phyloP scores from a whole-genome alignment of 192 early-diverging fungal species.

The Geranomyces michiganensis region DNA sequence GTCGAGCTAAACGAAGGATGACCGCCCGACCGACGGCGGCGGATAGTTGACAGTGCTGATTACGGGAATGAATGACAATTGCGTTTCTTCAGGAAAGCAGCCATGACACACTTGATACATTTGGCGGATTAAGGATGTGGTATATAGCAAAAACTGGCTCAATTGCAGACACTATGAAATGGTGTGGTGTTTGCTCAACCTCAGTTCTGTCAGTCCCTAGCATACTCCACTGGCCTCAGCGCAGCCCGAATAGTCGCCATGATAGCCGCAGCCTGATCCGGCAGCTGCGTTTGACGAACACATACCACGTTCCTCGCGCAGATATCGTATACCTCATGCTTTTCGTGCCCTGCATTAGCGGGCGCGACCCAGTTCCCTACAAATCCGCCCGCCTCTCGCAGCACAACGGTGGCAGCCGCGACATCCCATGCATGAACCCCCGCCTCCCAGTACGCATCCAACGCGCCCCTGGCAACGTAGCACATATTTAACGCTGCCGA shows the following conservation, averaged over 20 bases:
- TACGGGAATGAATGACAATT: no score
- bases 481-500: conserved; percentile 80
- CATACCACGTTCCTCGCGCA: conserved; percentile 46
- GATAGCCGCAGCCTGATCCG: conserved; percentile 18
- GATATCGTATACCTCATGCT: conserved; percentile 39
- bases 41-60: no score
- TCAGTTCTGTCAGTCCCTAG: conserved; percentile 32
- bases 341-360: background rate
- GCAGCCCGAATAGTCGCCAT: conserved; percentile 16
- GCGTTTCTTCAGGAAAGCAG: no score
- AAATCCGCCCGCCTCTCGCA: conserved; percentile 82
- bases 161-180: no score
- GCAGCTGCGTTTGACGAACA: conserved; percentile 34
- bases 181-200: no score
- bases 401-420: conserved; percentile 81
- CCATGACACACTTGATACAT: no score
- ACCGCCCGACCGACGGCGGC: no score
- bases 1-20: background rate
- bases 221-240: conserved; percentile 31
- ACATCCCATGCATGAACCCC: conserved; percentile 85
- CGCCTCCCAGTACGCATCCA: conserved; percentile 92
- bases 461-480: conserved; percentile 76
- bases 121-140: no score
- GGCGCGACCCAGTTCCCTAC: conserved; percentile 55
- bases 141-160: no score